phyloP scores from a whole-genome alignment of 495 filamentous ascomycete genomes.

The Penicillium canescens region DNA sequence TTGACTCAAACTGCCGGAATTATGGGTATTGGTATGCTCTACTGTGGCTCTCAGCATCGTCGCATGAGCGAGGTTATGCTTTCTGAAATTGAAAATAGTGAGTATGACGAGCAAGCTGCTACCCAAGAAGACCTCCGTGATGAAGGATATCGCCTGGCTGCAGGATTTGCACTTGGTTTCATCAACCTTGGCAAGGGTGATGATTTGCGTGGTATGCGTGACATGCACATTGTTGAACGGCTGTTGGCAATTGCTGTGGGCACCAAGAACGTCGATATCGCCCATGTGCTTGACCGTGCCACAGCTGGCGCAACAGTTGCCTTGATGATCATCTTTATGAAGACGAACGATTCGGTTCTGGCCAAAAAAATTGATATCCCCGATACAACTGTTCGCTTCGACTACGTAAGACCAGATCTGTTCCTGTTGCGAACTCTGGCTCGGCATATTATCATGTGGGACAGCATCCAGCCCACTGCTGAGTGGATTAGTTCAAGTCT shows the following conservation, averaged over 20 bases:
- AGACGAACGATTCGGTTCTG: slow-evolving; percentile 84
- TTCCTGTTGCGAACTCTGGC: slow-evolving; percentile 88
- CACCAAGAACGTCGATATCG: slow-evolving; percentile 81
- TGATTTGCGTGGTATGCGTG: slow-evolving; percentile 84
- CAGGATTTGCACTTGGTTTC: slow-evolving; percentile 89
- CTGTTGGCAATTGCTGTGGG: slow-evolving; percentile 81
- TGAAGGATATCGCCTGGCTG: slow-evolving; percentile 91
- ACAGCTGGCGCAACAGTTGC: slow-evolving; percentile 88
- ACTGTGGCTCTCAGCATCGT: slow-evolving; percentile 93
- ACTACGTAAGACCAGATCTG: slow-evolving; percentile 91
- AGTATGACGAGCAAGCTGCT: slow-evolving; percentile 65
- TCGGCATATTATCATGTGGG: slow-evolving; percentile 94
- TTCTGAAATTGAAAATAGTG: slow-evolving; percentile 88
- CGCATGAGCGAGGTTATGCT: slow-evolving; percentile 99
- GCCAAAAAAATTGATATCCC: slow-evolving; percentile 93
- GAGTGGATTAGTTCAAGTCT: slow-evolving; percentile 76
- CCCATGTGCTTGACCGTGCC: slow-evolving; percentile 89
- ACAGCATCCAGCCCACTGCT: slow-evolving; percentile 66
- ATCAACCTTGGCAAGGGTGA: slow-evolving; percentile 93
- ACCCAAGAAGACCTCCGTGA: slow-evolving; percentile 74
- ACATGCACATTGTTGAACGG: slow-evolving; percentile 91
- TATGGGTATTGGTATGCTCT: slow-evolving; percentile 95
- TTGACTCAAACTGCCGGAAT: slow-evolving; percentile 95
- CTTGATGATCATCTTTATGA: slow-evolving; percentile 95
- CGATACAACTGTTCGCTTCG: slow-evolving; percentile 84